Evolutionary conservation across 2,329 filamentous ascomycete species (phyloP).

Genomic region (Talaromyces sp.): DNA sequence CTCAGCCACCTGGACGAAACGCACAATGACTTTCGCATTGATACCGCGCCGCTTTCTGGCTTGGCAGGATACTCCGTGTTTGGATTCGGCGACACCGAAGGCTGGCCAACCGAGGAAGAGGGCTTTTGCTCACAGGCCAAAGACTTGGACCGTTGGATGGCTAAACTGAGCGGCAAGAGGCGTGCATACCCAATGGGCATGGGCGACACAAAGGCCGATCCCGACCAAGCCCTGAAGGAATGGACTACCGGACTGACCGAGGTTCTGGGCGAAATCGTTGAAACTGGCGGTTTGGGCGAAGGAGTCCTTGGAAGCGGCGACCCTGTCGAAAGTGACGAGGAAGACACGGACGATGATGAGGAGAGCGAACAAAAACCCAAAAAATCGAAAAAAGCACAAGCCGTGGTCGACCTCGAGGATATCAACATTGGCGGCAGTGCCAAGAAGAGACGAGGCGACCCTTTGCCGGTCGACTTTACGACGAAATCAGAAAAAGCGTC

Average conservation of each 20-base stretch:
- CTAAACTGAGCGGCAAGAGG: slow-evolving; percentile 82
- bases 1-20: slow-evolving; percentile 85
- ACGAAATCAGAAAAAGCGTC: slow-evolving; percentile 42
- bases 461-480: slow-evolving; percentile 80
- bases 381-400: slow-evolving; percentile 32
- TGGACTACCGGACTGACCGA: slow-evolving; percentile 74
- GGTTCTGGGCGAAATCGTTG: slow-evolving; percentile 57
- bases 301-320: slow-evolving; percentile 76
- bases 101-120: slow-evolving; percentile 85
- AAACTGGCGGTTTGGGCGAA: slow-evolving; percentile 54
- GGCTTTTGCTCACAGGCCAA: slow-evolving; percentile 92
- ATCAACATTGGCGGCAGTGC: slow-evolving; percentile 47
- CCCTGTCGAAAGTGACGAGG: slow-evolving; percentile 77
- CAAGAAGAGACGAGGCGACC: slow-evolving; percentile 16
- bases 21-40: slow-evolving; percentile 93
- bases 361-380: slow-evolving; percentile 53
- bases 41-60: slow-evolving; percentile 73
- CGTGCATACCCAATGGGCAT: slow-evolving; percentile 84
- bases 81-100: slow-evolving; percentile 85
- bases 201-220: slow-evolving; percentile 77
- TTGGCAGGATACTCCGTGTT: slow-evolving; percentile 89
- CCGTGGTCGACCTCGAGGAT: slow-evolving; percentile 78
- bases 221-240: slow-evolving; percentile 62
- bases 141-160: slow-evolving; percentile 93
- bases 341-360: slow-evolving; percentile 56